A percentile compares a stretch with the other conserved stretches of the same genome.
phyloP scores from a whole-genome alignment of 257 asterid species.

The Penstemon eatonii region DNA sequence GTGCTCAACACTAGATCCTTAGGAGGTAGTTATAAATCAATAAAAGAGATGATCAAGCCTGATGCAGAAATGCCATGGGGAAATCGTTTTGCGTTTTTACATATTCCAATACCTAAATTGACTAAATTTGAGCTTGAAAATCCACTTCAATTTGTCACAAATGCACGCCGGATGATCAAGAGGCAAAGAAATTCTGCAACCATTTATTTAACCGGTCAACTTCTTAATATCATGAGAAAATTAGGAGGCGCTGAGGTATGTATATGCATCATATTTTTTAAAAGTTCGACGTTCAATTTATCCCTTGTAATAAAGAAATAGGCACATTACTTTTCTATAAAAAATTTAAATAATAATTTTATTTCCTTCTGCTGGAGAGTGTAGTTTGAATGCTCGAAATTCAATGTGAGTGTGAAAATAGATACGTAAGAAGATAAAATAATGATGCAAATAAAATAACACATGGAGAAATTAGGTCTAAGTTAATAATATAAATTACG shows the following conservation, averaged over 20 bases:
- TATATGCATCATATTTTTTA: background rate
- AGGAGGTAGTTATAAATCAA: conserved; percentile 40
- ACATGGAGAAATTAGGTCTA: too few relatives aligned
- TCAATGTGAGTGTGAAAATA: too few relatives aligned
- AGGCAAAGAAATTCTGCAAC: conserved; percentile 43
- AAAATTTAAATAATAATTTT: background rate
- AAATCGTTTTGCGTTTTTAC: conserved; percentile 55
- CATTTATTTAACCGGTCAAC: conserved; percentile 43
- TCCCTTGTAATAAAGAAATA: too few relatives aligned
- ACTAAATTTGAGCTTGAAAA: background rate
- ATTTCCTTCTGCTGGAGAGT: too few relatives aligned
- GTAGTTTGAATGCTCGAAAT: too few relatives aligned
- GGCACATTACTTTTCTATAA: too few relatives aligned
- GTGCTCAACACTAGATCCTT: conserved; percentile 52
- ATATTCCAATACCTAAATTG: conserved; percentile 40
- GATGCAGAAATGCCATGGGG: conserved; percentile 47
- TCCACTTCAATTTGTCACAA: conserved; percentile 34
- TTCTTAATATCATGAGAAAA: conserved; percentile 33
- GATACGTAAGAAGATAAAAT: too few relatives aligned
- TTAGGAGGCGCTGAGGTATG: conserved; percentile 47
- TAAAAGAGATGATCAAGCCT: conserved; percentile 46
- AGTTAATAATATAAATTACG: too few relatives aligned
- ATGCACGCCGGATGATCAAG: conserved; percentile 35
- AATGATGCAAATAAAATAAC: too few relatives aligned
- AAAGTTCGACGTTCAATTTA: too few relatives aligned